These are phyloP conservation scores for Russula virescens DNA, from an alignment of 768 basidiomycete genomes.

Conservation along the genomic window DNA sequence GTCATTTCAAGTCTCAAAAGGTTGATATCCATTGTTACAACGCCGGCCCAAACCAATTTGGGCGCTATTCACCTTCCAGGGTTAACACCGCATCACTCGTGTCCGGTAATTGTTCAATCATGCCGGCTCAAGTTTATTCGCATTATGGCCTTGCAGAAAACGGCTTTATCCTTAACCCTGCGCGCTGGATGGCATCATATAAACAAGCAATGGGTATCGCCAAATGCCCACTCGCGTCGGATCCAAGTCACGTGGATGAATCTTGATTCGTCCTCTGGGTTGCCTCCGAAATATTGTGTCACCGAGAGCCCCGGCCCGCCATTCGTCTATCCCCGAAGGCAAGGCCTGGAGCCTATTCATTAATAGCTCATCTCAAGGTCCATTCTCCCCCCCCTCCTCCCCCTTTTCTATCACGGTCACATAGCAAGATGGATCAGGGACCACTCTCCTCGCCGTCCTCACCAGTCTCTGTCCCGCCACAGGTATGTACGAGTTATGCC, in stretches of 20 bases:
- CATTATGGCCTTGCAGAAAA: not conserved
- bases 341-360: not conserved
- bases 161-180: not conserved
- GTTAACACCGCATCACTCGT: not conserved
- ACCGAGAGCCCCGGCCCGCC: slow-evolving; percentile 6
- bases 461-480: not conserved
- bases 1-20: not conserved
- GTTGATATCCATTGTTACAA: not conserved
- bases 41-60: not conserved
- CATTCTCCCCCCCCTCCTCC: not conserved
- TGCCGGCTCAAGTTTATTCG: not conserved
- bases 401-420: not conserved
- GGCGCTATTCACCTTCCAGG: not conserved
- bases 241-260: slow-evolving; percentile 8
- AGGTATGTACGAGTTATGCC: slow-evolving; percentile 4
- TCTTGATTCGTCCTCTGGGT: slow-evolving; percentile 12
- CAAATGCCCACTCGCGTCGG: slow-evolving; percentile 19
- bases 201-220: not conserved
- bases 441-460: not conserved
- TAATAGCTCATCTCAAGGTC: not conserved
- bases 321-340: not conserved
- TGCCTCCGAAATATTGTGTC: slow-evolving; percentile 17
- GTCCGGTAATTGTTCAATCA: slow-evolving; percentile 10
- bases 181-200: not conserved
- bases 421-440: slow-evolving; percentile 3